Evolutionary conservation across 805 yeast genomes (phyloP), one percentile per base, ranked within the genome.

Genomic region (Ogataea sp.): DNA sequence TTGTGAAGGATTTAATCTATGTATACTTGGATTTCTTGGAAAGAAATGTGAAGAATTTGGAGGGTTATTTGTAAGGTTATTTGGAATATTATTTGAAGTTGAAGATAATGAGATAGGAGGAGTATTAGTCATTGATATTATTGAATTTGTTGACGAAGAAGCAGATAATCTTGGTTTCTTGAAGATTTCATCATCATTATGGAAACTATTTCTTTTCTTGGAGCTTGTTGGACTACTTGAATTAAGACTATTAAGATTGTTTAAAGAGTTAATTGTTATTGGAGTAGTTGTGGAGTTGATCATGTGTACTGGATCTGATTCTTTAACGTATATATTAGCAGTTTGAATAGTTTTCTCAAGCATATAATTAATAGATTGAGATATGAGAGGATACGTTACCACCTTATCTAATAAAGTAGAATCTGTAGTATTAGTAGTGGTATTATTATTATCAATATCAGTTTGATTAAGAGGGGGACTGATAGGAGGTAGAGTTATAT

Each of bases 311-410:
- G 7, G 24, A 10, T 24, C 36, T 33, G 38, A 20, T 21, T 45
- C 36, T 14, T 45, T 25, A 3, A 58, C 44, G 26, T 53, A 46
- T 36, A 43, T 48, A 40, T 48, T 53, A 8, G 63, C 57, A 6
- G 55, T 47, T 30, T 50, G 45, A 15, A 59, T 58, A 1, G 62
- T 62, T 35, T 55, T 60, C 42, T 62, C 65, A 30, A 62, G 45
- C 52, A 62, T 61, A 39, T 58, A 61, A 35, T 50, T 58, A 41
- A 62, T 59, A 1, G 66, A 59, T 34, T 51, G 53, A 5, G 66
- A 58, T 1, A 62, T 62, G 6, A 62, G 38, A 2, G 67, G 67
- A 43, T 61, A 61, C 0, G 65, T 51, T 3, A 64, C 56, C 26
- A 62, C 60, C 42, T 59, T 62, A 39, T 59, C 62, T 20, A 62